A percentile compares a stretch with the other conserved stretches of the same genome.
Evolutionary conservation across 2,329 filamentous ascomycete species (phyloP).

Genomic region (Fusarium aywerte): DNA sequence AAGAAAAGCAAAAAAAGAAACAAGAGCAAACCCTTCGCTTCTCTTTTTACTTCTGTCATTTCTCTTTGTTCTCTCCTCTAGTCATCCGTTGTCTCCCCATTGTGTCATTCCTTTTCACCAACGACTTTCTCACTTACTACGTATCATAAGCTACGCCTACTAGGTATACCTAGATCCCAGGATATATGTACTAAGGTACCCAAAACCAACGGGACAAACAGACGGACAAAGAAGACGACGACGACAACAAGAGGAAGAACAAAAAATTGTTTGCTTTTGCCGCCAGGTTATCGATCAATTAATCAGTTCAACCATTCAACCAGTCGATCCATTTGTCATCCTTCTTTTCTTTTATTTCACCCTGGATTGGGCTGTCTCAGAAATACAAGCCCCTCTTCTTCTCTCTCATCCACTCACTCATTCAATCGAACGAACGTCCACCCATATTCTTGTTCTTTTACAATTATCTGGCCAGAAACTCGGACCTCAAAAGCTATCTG

Average conservation of each 20-base stretch:
- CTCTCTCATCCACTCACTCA: not conserved
- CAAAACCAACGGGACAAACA: conserved; percentile 2
- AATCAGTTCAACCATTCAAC: not conserved
- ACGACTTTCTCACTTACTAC: not conserved
- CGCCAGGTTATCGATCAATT: conserved; percentile 10
- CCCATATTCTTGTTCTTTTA: conserved; percentile 8
- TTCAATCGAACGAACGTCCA: not conserved
- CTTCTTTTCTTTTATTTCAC: conserved; percentile 23
- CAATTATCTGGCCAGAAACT: conserved; percentile 34
- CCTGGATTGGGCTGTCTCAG: conserved; percentile 33
- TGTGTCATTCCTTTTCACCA: conserved; percentile 13
- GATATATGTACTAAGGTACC: not conserved
- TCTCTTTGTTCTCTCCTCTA: conserved; percentile 13
- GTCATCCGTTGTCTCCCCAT: not conserved
- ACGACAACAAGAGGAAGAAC: conserved; percentile 12
- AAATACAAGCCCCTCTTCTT: conserved; percentile 23
- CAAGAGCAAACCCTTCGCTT: conserved; percentile 13
- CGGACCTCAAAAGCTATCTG: conserved; percentile 2
- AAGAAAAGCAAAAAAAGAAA: conserved; percentile 4
- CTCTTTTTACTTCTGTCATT: conserved; percentile 7
- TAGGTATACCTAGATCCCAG: too few species aligned
- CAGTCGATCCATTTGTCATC: conserved; percentile 24
- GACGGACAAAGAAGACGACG: not conserved
- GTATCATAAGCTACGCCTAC: not conserved
- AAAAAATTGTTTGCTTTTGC: conserved; percentile 37